Conservation (phyloP, 345 rosid species). For the Lepidium africanum region DNA sequence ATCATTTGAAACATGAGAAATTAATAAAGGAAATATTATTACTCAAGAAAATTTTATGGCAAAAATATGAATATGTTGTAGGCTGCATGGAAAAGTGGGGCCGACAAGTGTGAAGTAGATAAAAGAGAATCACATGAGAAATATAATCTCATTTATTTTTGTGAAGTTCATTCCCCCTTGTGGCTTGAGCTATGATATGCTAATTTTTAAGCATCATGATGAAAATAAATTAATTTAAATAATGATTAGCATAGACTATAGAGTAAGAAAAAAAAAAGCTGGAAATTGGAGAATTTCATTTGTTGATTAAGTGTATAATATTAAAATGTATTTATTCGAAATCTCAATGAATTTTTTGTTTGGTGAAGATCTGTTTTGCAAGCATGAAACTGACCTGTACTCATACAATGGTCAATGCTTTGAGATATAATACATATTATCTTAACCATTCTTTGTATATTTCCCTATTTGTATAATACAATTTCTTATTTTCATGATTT, state of each 20-base stretch:
- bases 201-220: not conserved
- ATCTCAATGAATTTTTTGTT: too few relatives aligned
- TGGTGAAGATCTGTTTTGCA: too few relatives aligned
- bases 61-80: conserved; percentile 12
- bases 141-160: not conserved
- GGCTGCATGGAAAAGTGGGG: conserved; percentile 23
- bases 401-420: too few relatives aligned
- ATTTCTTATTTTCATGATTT: too few relatives aligned
- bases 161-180: conserved; percentile 15
- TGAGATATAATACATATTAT: too few relatives aligned
- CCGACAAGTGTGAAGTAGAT: not conserved
- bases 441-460: too few relatives aligned
- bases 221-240: not conserved
- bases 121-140: conserved; percentile 19
- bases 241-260: not conserved
- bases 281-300: too few relatives aligned
- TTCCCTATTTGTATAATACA: too few relatives aligned
- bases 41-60: not conserved
- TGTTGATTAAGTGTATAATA: too few relatives aligned
- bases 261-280: too few relatives aligned
- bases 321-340: too few relatives aligned
- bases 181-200: not conserved
- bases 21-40: not conserved
- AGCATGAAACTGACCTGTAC: too few relatives aligned
- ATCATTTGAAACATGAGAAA: not conserved